Conservation (phyloP, 139 green algal species). For the Asterochloris erici region DNA sequence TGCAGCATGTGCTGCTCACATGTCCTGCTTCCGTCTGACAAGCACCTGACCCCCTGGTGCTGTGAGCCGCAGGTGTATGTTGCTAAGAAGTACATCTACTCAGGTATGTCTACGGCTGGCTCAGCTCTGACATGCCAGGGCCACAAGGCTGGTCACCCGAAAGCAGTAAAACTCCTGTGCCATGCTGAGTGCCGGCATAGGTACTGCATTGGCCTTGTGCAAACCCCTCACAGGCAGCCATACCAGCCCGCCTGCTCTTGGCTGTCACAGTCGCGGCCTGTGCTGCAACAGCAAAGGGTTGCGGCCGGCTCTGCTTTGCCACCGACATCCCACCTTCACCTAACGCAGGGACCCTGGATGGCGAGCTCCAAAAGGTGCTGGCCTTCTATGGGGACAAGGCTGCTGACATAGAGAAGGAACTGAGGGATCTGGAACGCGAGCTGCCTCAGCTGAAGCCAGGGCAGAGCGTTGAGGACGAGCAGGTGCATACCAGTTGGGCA, state of each 20-base stretch:
- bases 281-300: background rate
- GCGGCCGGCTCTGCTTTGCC: background rate
- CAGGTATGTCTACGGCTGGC: background rate
- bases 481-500: background rate
- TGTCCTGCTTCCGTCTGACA: no score
- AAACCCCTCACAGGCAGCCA: no score
- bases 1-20: no score
- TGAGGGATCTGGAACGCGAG: background rate
- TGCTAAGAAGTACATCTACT: slow-evolving; percentile 21
- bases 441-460: slow-evolving; percentile 2
- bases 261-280: background rate
- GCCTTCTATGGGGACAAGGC: slow-evolving; percentile 15
- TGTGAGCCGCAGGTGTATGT: background rate
- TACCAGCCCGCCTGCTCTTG: no score
- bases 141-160: background rate
- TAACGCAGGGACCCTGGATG: slow-evolving; percentile 4
- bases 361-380: slow-evolving; percentile 24
- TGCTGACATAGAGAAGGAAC: background rate
- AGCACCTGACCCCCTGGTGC: no score
- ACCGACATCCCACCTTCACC: background rate
- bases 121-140: background rate
- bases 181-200: background rate
- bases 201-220: no score
- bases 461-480: background rate
- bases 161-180: background rate